Evolutionary conservation across 768 basidiomycete species (phyloP).

Genomic region (Lactarius akahatsu): DNA sequence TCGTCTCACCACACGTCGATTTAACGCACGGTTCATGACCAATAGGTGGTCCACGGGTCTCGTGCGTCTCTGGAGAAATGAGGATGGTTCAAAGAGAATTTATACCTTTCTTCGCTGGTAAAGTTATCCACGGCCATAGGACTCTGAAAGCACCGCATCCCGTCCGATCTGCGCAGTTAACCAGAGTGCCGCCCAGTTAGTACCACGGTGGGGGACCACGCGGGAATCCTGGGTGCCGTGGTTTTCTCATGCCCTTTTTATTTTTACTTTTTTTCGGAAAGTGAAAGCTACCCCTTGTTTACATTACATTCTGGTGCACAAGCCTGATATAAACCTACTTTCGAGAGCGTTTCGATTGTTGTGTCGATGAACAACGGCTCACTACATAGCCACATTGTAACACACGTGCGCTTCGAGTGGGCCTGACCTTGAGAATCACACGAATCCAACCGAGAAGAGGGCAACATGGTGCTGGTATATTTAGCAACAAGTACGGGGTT

Average conservation of each 20-base stretch:
- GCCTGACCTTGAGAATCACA: no score
- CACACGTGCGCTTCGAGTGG: no score
- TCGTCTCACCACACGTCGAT: neutral
- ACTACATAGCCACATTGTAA: neutral
- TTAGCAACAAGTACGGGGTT: no score
- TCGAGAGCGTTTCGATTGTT: no score
- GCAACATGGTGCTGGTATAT: no score
- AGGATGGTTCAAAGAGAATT: neutral
- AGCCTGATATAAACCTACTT: no score
- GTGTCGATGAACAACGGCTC: no score
- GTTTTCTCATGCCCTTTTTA: slow-evolving; percentile 35
- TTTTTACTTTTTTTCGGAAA: neutral
- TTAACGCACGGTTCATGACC: neutral
- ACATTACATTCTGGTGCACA: no score
- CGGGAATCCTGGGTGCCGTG: slow-evolving; percentile 48
- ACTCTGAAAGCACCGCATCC: no score
- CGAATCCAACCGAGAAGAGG: no score
- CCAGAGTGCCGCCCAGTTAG: slow-evolving; percentile 60
- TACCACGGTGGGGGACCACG: slow-evolving; percentile 66
- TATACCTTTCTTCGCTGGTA: neutral
- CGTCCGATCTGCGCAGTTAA: slow-evolving; percentile 65
- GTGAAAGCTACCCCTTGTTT: no score
- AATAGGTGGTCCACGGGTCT: neutral
- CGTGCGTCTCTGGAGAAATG: neutral
- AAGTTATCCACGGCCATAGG: slow-evolving; percentile 34